A percentile compares a stretch with the other conserved stretches of the same genome.
Evolutionary conservation across 805 yeast species (phyloP).

Genomic region (Naumovozyma baii): DNA sequence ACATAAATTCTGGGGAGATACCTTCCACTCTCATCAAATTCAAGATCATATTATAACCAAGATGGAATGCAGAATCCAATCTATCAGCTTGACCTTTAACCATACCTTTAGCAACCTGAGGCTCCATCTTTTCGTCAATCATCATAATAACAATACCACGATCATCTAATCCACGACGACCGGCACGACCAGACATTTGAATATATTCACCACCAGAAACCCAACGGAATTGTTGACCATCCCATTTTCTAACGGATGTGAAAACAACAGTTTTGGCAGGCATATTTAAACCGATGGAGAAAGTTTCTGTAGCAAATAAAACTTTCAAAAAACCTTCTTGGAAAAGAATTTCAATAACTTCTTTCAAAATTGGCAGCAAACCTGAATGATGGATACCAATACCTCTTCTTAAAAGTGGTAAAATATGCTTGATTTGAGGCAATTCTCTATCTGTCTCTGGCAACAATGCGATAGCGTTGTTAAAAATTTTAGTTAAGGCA

Average conservation of each 20-base stretch:
- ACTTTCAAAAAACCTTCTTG: constrained; percentile 95
- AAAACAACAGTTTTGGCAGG: constrained; percentile 98
- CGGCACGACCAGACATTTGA: constrained; percentile 99
- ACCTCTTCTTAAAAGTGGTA: constrained; percentile 86
- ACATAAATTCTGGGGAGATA: constrained; percentile 94
- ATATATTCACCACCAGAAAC: constrained; percentile 99
- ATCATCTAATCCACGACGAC: constrained; percentile 98
- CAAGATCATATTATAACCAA: constrained; percentile 94
- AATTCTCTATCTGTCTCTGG: constrained; percentile 87
- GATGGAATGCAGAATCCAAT: constrained; percentile 92
- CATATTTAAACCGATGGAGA: constrained; percentile 96
- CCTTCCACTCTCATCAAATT: constrained; percentile 96
- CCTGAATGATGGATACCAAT: constrained; percentile 99
- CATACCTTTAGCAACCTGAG: constrained; percentile 98
- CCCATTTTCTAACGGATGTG: constrained; percentile 97
- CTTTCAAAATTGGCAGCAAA: constrained; percentile 82
- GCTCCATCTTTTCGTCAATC: constrained; percentile 99
- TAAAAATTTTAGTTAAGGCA: constrained; percentile 79
- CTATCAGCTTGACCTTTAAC: constrained; percentile 98
- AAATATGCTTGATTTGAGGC: constrained; percentile 87
- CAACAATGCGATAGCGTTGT: constrained; percentile 76
- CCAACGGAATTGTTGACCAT: constrained; percentile 96
- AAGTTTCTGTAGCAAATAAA: constrained; percentile 94
- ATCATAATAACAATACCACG: constrained; percentile 98
- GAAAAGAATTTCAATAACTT: constrained; percentile 89